Base-by-base conservation (phyloP, 805 yeast genomes). In the Huiozyma naganishii region DNA sequence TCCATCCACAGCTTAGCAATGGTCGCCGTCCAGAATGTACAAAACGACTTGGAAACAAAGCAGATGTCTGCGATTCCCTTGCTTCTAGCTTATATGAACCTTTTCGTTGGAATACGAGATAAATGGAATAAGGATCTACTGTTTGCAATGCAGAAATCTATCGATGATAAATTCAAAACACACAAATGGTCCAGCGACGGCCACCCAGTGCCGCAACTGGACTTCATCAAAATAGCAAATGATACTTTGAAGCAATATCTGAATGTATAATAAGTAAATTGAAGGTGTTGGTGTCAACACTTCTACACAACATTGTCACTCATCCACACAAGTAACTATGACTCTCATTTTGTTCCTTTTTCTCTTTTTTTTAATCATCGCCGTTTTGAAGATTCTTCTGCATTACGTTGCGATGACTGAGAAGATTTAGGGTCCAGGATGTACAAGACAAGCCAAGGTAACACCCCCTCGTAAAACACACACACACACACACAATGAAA, bases 81-180 rank as follows among this genome's bases (percentile, higher is more conserved):
- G 3, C 56, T 81, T 10, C 61, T 80, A 39, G 73, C 79, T 4
- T 77, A 72, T 57, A 61, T 83, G 53, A 82, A 82, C 52, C 65
- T 83, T 39, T 67, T 71, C 29, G 59, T 64, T 30, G 64, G 64
- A 5, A 52, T 71, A 27, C 62, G 63, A 33, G 36, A 49, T 0
- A 54, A 55, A 39, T 64, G 69, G 50, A 67, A 64, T 37, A 45
- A 40, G 2, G 48, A 47, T 1, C 50, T 61, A 13, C 45, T 70
- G 1, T 45, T 52, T 3, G 53, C 59, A 11, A 57, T 72, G 17
- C 50, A 65, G 34, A 54, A 57, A 8, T 49, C 61, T 12, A 32
- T 42, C 7, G 4, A n/a, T 9, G 29, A 23, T 12, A 32, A 37
- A 37, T 57, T 63, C 13, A 53, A 58, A 11, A 49, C 50, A 39